Base-by-base conservation (phyloP, 2,329 filamentous ascomycete species). In the Cyclaneusma minus region DNA sequence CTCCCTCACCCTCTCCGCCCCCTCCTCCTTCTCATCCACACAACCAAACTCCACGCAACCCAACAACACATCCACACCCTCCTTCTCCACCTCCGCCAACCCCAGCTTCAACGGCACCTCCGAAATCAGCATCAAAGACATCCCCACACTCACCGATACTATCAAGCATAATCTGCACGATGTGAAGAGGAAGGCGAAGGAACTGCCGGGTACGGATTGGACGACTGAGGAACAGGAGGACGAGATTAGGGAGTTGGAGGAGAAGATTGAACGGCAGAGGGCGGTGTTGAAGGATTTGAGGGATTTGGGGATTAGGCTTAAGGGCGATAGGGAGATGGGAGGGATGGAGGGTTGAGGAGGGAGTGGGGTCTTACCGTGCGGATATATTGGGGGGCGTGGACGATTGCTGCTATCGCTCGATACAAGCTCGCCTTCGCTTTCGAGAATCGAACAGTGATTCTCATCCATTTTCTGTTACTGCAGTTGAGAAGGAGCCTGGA, bases 91-190 rank as follows among this genome's bases (percentile, higher is more conserved):
- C 34, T 25, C 54, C 51, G 25, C 50, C 47, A 26, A 55, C 56
- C 21, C 44, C 49, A 30, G 33, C 35, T 48, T n/a, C 8, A 31
- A 35, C 12, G 34, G 35, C 15, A 41, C 35, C 2, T 42, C 38
- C 3, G 30, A 38, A 2, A 31, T 48, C 14, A 36, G 33, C 4
- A 37, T 65, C 34, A 91, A 92, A 49, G 78, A 92, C 40, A 67
- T 95, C 10, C 71, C 78, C 3, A 67, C 72, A 3, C 82, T 81
- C 18, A 79, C 81, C 2, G 79, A 83, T 43, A 65, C 68, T 18
- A 61, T 94, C 41, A 85, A 82, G 51, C 74, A 85, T 51, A 81
- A 82, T 51, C 67, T 95, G 31, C 77, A 84, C 48, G 76, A 75
- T 38, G 84, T 85, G 25, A 64, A 79, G 25, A 62, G 60, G 17